Percentiles rank a stretch among this genome's conserved stretches.
Evolutionary conservation across 2,329 filamentous ascomycete genomes (phyloP).

Genomic region (Talaromyces sp.): DNA sequence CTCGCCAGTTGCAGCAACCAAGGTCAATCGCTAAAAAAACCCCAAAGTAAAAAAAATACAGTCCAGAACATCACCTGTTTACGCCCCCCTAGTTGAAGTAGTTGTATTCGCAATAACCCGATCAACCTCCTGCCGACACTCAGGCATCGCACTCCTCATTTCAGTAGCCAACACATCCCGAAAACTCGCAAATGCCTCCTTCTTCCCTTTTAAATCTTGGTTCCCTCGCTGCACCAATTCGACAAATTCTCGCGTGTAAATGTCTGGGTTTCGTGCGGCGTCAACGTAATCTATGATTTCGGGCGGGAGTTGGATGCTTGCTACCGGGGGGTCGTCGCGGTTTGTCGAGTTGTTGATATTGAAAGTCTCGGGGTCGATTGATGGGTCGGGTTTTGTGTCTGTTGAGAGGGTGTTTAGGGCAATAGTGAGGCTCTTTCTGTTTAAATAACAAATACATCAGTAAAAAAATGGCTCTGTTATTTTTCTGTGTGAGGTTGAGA

Average conservation of each 20-base stretch:
- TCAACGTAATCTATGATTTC: constrained; percentile 62
- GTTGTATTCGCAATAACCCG: constrained; percentile 42
- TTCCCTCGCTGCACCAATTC: constrained; percentile 60
- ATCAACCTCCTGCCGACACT: constrained; percentile 50
- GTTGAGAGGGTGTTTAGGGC: constrained; percentile 50
- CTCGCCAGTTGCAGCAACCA: background rate
- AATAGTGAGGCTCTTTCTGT: constrained; percentile 48
- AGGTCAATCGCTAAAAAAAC: background rate
- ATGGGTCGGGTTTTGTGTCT: constrained; percentile 28
- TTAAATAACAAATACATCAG: background rate
- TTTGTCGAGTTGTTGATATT: background rate
- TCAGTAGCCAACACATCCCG: constrained; percentile 55
- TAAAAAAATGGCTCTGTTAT: background rate
- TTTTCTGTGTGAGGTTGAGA: background rate
- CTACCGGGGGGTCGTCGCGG: constrained; percentile 33
- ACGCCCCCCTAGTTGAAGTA: background rate
- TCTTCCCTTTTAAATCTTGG: constrained; percentile 57
- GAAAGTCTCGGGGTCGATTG: constrained; percentile 8
- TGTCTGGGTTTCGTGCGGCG: constrained; percentile 59
- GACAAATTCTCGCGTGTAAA: constrained; percentile 62
- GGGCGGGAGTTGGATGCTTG: constrained; percentile 52
- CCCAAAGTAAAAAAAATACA: background rate
- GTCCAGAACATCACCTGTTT: background rate
- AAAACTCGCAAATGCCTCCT: constrained; percentile 55
- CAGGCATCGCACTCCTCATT: constrained; percentile 55